Evolutionary conservation across 371 early-diverging fungal species (phyloP).

Genomic region (Mycotypha africana): DNA sequence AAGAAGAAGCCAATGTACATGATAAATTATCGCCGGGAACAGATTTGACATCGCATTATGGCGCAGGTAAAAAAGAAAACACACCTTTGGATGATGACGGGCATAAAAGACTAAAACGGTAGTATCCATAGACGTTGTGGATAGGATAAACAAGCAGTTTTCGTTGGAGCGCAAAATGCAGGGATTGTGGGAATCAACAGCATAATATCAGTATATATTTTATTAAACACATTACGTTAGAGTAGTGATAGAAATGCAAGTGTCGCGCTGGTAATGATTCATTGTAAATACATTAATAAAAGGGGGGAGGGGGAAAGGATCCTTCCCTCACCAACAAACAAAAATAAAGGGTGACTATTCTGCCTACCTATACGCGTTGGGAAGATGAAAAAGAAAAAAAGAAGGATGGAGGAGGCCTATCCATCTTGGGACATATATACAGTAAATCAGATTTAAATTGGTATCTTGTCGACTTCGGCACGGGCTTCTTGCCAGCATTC

Average conservation of each 20-base stretch:
- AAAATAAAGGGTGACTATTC: too few relatives aligned
- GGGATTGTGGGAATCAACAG: constrained; percentile 8
- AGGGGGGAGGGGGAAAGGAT: not conserved
- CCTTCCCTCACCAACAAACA: too few relatives aligned
- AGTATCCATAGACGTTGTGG: not conserved
- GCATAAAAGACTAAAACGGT: not conserved
- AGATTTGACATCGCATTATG: constrained; percentile 31
- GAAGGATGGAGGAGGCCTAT: too few relatives aligned
- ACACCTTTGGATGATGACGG: not conserved
- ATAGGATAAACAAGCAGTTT: constrained; percentile 10
- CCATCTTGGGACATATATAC: too few relatives aligned
- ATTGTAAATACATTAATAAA: constrained; percentile 11
- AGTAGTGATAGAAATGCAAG: too few relatives aligned
- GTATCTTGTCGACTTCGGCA: constrained; percentile 59
- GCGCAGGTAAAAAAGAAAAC: constrained; percentile 6
- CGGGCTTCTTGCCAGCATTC: constrained; percentile 61
- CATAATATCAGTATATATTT: too few relatives aligned
- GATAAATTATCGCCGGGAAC: constrained; percentile 32
- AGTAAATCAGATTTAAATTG: too few relatives aligned
- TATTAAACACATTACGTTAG: too few relatives aligned
- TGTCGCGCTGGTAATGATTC: too few relatives aligned
- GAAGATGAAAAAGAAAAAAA: too few relatives aligned
- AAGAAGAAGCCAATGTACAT: constrained; percentile 65
- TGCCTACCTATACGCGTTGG: too few relatives aligned
- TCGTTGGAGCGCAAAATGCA: constrained; percentile 11